These are phyloP conservation scores for Quercus ilex DNA, from an alignment of 306 rosid species.

Conservation along the genomic window DNA sequence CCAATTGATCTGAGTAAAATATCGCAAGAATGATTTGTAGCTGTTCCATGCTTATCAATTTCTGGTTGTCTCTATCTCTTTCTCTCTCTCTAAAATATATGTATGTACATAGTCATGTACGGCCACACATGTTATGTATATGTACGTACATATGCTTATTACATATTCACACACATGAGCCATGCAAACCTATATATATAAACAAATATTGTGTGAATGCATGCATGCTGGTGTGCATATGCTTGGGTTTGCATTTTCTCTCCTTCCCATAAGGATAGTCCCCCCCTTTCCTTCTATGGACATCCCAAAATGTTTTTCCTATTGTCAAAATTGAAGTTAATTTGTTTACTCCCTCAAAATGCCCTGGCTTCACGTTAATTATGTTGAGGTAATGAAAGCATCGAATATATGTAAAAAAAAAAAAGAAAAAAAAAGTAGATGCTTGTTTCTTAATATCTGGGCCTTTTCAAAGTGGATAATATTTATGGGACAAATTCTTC, in stretches of 20 bases:
- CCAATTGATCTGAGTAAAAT: constrained; percentile 52
- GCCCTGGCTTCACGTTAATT: neutral
- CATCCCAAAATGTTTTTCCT: neutral
- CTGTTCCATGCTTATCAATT: constrained; percentile 27
- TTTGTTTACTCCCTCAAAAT: neutral
- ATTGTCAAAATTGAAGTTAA: neutral
- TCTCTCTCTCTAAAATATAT: neutral
- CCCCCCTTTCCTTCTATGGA: neutral
- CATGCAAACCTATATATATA: neutral
- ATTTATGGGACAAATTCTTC: neutral
- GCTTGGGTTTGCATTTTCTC: neutral
- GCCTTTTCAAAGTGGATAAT: neutral
- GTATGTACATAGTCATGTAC: neutral
- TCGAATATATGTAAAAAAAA: no score
- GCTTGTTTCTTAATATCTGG: neutral
- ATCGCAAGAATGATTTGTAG: constrained; percentile 42
- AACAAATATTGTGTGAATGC: neutral
- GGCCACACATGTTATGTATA: constrained; percentile 2
- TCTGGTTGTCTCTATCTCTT: neutral
- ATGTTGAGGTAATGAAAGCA: neutral
- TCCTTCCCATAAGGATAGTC: neutral
- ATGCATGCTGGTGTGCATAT: neutral
- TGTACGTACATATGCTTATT: neutral
- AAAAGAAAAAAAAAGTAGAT: no score
- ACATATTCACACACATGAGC: neutral